Evolutionary conservation across 2,329 filamentous ascomycete genomes (phyloP).

Genomic region (Arthrobotrys megalospora): DNA sequence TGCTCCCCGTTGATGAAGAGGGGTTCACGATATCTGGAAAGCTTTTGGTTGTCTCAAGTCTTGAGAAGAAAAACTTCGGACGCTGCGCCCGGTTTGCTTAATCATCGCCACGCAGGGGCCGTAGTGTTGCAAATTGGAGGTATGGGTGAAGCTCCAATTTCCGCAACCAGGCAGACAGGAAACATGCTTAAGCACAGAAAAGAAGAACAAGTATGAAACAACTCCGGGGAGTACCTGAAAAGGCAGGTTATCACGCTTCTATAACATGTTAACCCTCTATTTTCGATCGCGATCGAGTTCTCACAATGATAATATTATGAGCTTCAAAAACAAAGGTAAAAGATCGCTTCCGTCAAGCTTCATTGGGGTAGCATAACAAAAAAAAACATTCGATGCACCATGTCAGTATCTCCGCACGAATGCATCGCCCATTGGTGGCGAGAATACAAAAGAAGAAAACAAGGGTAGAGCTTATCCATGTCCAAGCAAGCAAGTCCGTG

Average conservation of each 20-base stretch:
- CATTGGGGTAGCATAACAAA: too few relatives aligned
- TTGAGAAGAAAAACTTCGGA: background rate
- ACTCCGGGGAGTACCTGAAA: too few relatives aligned
- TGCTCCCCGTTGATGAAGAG: background rate
- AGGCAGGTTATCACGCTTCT: too few relatives aligned
- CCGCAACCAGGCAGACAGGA: background rate
- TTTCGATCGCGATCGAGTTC: too few relatives aligned
- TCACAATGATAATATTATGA: too few relatives aligned
- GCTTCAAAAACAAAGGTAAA: too few relatives aligned
- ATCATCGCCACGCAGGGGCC: background rate
- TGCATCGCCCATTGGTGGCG: constrained; percentile 19
- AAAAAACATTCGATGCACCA: too few relatives aligned
- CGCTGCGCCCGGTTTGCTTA: constrained; percentile 9
- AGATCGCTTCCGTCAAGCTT: background rate
- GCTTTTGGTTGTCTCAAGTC: background rate
- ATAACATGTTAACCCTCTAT: too few relatives aligned
- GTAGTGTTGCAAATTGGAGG: background rate
- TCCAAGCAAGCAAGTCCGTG: constrained; percentile 1
- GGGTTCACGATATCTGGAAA: background rate
- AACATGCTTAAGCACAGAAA: too few relatives aligned
- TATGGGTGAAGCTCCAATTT: background rate
- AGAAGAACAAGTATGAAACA: too few relatives aligned
- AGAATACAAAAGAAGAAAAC: constrained; percentile 8
- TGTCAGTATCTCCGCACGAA: constrained; percentile 3
- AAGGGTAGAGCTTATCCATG: background rate